These are phyloP conservation scores for Epipyxis sp. DNA, from an alignment of 108 stramenopile genomes.

Conservation along the genomic window DNA sequence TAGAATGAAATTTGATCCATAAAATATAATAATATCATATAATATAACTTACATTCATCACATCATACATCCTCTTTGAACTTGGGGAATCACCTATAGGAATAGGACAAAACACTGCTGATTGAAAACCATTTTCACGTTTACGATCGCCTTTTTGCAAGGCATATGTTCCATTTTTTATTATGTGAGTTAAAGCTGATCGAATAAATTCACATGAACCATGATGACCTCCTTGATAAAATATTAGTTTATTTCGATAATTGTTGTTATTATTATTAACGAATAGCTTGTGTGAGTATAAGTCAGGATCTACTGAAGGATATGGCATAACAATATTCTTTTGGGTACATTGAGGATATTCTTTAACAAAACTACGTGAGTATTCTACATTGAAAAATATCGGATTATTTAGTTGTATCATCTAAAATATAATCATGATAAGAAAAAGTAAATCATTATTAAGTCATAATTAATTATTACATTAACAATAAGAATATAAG, in stretches of 20 bases:
- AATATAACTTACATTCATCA: conserved; percentile 34
- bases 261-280: background rate
- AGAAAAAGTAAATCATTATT: too few relatives aligned
- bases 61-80: conserved; percentile 63
- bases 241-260: conserved; percentile 1
- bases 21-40: too few relatives aligned
- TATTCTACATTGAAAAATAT: conserved; percentile 27
- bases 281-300: background rate
- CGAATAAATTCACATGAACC: background rate
- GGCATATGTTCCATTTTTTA: background rate
- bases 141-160: background rate
- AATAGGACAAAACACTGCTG: conserved; percentile 33
- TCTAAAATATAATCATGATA: background rate
- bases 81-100: conserved; percentile 58
- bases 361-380: conserved; percentile 1
- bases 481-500: too few relatives aligned
- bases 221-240: conserved; percentile 26
- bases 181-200: background rate
- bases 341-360: conserved; percentile 33
- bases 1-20: too few relatives aligned
- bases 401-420: background rate
- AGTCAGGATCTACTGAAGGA: background rate
- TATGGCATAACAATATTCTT: conserved; percentile 40
- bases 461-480: too few relatives aligned
- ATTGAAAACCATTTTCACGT: conserved; percentile 15